phyloP scores from a whole-genome alignment of 2,329 filamentous ascomycete species.

The Colletotrichum sp. region DNA sequence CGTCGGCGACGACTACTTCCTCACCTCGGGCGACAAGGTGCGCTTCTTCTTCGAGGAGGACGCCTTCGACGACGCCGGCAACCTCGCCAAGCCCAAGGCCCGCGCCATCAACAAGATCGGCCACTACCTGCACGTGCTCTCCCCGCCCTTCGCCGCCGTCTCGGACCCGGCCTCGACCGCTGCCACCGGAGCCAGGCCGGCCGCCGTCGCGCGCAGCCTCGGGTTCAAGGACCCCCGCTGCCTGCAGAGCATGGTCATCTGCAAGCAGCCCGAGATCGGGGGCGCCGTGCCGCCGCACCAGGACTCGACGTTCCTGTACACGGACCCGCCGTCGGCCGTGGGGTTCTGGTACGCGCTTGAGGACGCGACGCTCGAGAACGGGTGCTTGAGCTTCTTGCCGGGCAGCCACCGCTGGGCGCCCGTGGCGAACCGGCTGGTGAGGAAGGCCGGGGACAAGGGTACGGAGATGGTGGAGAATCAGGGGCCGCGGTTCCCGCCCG shows the following conservation, averaged over 20 bases:
- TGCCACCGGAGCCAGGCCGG: conserved; percentile 40
- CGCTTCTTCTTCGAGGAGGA: conserved; percentile 98
- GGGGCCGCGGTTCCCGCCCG: conserved; percentile 67
- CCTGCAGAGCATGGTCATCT: conserved; percentile 97
- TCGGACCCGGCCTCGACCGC: conserved; percentile 55
- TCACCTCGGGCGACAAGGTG: conserved; percentile 86
- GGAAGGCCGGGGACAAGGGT: conserved; percentile 57
- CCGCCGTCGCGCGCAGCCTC: conserved; percentile 71
- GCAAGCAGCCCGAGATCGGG: conserved; percentile 96
- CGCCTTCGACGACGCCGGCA: conserved; percentile 72
- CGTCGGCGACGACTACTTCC: conserved; percentile 94
- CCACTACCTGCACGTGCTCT: conserved; percentile 75
- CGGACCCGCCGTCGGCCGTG: conserved; percentile 84
- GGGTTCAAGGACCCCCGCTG: conserved; percentile 78
- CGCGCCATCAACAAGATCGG: conserved; percentile 90
- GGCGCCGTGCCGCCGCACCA: conserved; percentile 91
- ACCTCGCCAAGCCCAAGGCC: conserved; percentile 78
- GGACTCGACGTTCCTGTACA: conserved; percentile 92
- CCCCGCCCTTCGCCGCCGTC: conserved; percentile 67
- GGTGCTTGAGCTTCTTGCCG: conserved; percentile 84
- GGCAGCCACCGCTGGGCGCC: conserved; percentile 80
- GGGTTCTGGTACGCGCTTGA: conserved; percentile 98
- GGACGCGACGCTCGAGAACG: conserved; percentile 86
- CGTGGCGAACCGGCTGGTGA: conserved; percentile 77
- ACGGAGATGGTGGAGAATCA: conserved; percentile 77